Conservation (phyloP, 805 yeast genomes). For the Metschnikowia peoriensis region DNA sequence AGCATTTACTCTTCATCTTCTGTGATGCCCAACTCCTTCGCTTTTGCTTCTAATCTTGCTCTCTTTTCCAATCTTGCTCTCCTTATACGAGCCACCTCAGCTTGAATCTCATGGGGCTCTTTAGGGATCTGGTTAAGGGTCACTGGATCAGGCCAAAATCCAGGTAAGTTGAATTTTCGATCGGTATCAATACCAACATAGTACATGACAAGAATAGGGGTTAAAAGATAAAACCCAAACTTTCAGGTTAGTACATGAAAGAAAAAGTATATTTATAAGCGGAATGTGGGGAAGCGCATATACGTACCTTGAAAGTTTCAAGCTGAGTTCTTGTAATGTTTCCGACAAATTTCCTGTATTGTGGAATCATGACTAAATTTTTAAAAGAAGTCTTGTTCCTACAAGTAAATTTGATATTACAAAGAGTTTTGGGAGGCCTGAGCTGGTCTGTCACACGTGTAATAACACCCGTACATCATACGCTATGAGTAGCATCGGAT, state of each 20-base stretch:
- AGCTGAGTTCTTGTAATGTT: constrained; percentile 43
- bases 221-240: constrained; percentile 80
- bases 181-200: constrained; percentile 91
- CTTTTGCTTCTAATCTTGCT: constrained; percentile 66
- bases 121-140: constrained; percentile 89
- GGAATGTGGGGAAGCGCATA: neutral
- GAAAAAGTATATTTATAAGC: too few relatives aligned
- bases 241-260: constrained; percentile 20
- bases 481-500: neutral
- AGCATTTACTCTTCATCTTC: constrained; percentile 30
- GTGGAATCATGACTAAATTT: constrained; percentile 8
- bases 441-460: neutral
- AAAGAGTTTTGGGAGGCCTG: neutral
- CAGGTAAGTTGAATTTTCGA: constrained; percentile 83
- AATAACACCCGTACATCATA: constrained; percentile 5
- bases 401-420: neutral
- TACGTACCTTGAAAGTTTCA: constrained; percentile 44
- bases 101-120: constrained; percentile 87
- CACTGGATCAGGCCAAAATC: constrained; percentile 96
- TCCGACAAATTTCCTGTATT: constrained; percentile 32
- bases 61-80: constrained; percentile 74
- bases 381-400: too few relatives aligned
- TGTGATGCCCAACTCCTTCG: constrained; percentile 65
- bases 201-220: constrained; percentile 91
- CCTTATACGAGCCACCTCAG: constrained; percentile 85